Evolutionary conservation across 1,284 basidiomycete species (phyloP), one percentile per base, ranked within the genome.

Genomic region (Ustilago bromivora): DNA sequence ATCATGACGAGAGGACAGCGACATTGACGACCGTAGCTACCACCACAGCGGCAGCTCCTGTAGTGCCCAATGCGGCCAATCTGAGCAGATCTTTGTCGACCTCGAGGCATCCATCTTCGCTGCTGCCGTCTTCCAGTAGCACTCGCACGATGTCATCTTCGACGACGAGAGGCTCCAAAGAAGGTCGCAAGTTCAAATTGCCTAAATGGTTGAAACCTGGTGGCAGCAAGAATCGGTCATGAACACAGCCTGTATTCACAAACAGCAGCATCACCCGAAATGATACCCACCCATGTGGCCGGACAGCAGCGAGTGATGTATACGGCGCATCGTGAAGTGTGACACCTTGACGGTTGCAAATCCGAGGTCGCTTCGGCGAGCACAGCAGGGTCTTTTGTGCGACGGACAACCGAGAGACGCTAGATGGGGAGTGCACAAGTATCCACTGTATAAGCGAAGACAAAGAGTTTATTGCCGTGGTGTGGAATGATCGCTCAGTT

Each of bases 131-230:
- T 9, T 59, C 55, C 4, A 68, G 67, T 61, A 75, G 66, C 61
- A 76, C 67, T n/a, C 57, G 58, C 19, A 67, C 61, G 4, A 38
- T n/a, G 13, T 51, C 58, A 1, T 65, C 69, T 7, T 60, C 64
- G 15, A 47, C 47, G 36, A 57, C 53, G 0, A 67, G 43, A 46
- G 43, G 65, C 47, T 66, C 66, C 17, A 40, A 49, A 35, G 72
- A 61, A 41, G 62, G 61, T 15, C 61, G 59, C 54, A 76, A 76
- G 60, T 63, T 76, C 19, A 68, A 62, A 56, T 47, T 76, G 57
- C 74, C 74, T 12, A 71, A 57, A 19, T 76, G 74, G 74, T 52
- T 76, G 61, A 76, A 69, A 55, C 65, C 57, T 15, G 40, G 58
- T 10, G 53, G 57, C 28, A 71, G 61, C 34, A 76, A 63, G 40